Conservation (phyloP, 2,329 filamentous ascomycete genomes). For the Lasiodiplodia hormozganensis region DNA sequence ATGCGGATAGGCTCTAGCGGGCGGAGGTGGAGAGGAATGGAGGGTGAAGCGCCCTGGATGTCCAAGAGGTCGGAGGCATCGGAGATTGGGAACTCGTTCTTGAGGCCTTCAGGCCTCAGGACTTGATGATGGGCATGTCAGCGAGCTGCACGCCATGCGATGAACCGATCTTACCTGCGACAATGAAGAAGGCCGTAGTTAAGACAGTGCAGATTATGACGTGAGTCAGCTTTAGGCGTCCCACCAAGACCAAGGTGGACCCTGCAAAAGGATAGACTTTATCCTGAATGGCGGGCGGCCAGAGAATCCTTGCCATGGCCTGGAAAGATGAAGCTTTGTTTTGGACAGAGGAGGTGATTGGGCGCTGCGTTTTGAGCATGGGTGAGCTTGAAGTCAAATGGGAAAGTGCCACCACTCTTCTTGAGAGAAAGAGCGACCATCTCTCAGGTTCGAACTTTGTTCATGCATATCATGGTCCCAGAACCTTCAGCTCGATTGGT, state of each 20-base stretch:
- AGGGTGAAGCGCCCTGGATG: background rate
- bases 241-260: background rate
- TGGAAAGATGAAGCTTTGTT: background rate
- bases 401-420: background rate
- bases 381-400: background rate
- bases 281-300: constrained; percentile 2
- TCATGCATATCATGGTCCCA: no score
- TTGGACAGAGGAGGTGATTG: background rate
- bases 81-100: background rate
- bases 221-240: background rate
- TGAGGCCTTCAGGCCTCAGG: background rate
- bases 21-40: background rate
- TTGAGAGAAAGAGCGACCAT: background rate
- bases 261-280: background rate
- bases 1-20: constrained; percentile 6
- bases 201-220: constrained; percentile 6
- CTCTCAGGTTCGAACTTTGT: no score
- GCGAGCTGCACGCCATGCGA: background rate
- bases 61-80: constrained; percentile 5
- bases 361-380: background rate
- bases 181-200: background rate
- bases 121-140: background rate
- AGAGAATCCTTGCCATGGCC: constrained; percentile 14
- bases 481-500: no score
- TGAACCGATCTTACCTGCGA: constrained; percentile 1